These are phyloP conservation scores for Exophiala bonariae DNA, from an alignment of 2,329 filamentous ascomycete genomes.

Conservation along the genomic window DNA sequence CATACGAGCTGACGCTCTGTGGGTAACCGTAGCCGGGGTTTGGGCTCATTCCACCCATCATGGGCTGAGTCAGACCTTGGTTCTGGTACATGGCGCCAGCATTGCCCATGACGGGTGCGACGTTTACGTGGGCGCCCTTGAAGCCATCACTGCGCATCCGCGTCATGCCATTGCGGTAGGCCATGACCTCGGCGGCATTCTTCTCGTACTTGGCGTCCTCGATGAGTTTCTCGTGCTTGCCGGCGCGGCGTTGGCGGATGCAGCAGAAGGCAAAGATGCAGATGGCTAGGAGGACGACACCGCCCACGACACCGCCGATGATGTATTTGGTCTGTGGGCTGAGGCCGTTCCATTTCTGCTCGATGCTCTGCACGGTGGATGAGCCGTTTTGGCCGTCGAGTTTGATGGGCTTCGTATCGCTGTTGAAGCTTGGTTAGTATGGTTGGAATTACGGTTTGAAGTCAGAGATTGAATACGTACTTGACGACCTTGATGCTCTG, in stretches of 20 bases:
- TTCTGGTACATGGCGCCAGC: constrained; percentile 11
- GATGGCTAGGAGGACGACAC: constrained; percentile 34
- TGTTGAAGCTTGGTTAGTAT: constrained; percentile 4
- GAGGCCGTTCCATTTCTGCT: constrained; percentile 45
- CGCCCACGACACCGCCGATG: constrained; percentile 42
- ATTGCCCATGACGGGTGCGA: constrained; percentile 18
- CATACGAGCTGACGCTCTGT: constrained; percentile 7
- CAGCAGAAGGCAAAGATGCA: constrained; percentile 47
- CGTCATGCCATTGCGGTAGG: constrained; percentile 29
- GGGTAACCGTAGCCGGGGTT: constrained; percentile 17
- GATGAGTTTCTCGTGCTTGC: constrained; percentile 48
- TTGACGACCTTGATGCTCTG: constrained; percentile 48
- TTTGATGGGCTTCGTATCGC: constrained; percentile 23
- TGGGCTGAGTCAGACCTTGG: constrained; percentile 15
- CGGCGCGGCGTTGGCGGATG: constrained; percentile 50
- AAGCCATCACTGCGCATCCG: constrained; percentile 21
- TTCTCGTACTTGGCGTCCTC: constrained; percentile 49
- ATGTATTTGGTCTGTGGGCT: constrained; percentile 49
- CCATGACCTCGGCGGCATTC: constrained; percentile 36
- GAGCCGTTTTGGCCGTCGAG: constrained; percentile 28
- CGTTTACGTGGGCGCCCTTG: constrained; percentile 11
- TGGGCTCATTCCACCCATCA: constrained; percentile 16
- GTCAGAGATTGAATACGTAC: constrained; percentile 32
- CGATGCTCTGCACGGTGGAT: constrained; percentile 20
- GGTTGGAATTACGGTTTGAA: no score